phyloP scores from a whole-genome alignment of 2,329 filamentous ascomycete genomes.

The Elsinoe arachidis region DNA sequence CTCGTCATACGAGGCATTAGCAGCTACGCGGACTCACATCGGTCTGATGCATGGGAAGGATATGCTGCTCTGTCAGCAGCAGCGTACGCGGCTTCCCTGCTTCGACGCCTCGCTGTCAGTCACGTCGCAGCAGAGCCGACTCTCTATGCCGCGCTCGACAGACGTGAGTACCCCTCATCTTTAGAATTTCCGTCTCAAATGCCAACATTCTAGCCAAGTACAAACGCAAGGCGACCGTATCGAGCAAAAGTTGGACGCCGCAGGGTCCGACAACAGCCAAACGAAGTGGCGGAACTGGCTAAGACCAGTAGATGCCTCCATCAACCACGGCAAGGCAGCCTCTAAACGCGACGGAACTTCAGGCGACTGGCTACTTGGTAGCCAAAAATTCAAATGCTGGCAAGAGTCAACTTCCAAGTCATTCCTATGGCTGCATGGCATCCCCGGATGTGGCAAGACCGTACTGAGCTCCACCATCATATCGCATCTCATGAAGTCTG shows the following conservation, averaged over 20 bases:
- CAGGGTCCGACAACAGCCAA: not conserved
- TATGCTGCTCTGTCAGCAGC: slow-evolving; percentile 10
- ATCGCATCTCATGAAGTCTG: too few relatives aligned
- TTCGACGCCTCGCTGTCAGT: not conserved
- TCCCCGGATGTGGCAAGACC: slow-evolving; percentile 12
- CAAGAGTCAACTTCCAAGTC: not conserved
- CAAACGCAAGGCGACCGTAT: not conserved
- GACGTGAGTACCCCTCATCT: not conserved
- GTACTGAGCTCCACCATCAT: slow-evolving; percentile 5
- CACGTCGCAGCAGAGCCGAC: not conserved
- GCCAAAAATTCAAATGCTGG: not conserved
- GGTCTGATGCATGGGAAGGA: slow-evolving; percentile 8
- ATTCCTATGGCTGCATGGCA: slow-evolving; percentile 7
- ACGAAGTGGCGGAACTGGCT: not conserved
- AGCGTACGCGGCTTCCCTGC: not conserved
- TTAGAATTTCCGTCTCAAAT: not conserved
- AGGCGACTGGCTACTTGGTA: not conserved
- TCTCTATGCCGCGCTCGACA: not conserved
- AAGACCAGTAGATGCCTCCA: not conserved
- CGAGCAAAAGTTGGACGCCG: not conserved
- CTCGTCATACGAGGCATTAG: slow-evolving; percentile 13
- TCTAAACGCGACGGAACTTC: not conserved
- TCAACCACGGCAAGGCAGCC: not conserved
- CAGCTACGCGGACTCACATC: slow-evolving; percentile 12
- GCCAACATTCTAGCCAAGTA: not conserved